phyloP scores from a whole-genome alignment of 331 rosid genomes.

The Telfairia occidentalis region DNA sequence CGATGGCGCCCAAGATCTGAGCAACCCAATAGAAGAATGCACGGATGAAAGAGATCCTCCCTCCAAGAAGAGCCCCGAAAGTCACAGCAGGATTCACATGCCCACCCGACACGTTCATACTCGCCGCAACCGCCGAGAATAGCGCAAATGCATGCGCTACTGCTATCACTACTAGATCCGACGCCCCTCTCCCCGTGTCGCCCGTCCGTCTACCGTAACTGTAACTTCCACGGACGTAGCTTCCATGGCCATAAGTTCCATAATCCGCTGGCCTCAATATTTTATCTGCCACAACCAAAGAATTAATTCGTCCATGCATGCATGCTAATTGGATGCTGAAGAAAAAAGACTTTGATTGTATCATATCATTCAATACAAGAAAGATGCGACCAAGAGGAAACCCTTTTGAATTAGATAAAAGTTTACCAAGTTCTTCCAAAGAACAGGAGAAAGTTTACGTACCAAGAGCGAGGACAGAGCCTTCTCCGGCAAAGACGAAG shows the following conservation, averaged over 20 bases:
- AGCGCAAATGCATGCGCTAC: constrained; percentile 67
- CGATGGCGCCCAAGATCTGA: constrained; percentile 67
- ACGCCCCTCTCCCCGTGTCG: constrained; percentile 45
- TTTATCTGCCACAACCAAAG: constrained; percentile 39
- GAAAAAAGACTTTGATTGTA: too few relatives aligned
- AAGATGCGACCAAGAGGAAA: too few relatives aligned
- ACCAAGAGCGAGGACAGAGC: constrained; percentile 80
- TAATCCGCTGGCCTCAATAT: constrained; percentile 23
- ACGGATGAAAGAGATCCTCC: constrained; percentile 62
- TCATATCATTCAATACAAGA: too few relatives aligned
- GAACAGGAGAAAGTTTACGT: too few relatives aligned
- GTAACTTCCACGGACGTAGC: not conserved
- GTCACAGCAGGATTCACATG: constrained; percentile 92
- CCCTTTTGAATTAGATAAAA: too few relatives aligned
- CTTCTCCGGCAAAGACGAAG: constrained; percentile 92
- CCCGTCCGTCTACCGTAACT: not conserved
- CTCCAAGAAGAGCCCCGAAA: constrained; percentile 73
- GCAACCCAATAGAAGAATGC: constrained; percentile 80
- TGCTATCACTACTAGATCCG: constrained; percentile 48
- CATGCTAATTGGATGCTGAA: not conserved
- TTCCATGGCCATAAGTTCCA: not conserved
- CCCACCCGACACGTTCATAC: constrained; percentile 77
- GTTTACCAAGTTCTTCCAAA: too few relatives aligned
- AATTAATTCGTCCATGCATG: not conserved
- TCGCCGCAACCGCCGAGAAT: constrained; percentile 58